Percentiles rank a stretch among this genome's conserved stretches.
phyloP scores from a whole-genome alignment of 768 basidiomycete species.

The Leccinum sublutescens region DNA sequence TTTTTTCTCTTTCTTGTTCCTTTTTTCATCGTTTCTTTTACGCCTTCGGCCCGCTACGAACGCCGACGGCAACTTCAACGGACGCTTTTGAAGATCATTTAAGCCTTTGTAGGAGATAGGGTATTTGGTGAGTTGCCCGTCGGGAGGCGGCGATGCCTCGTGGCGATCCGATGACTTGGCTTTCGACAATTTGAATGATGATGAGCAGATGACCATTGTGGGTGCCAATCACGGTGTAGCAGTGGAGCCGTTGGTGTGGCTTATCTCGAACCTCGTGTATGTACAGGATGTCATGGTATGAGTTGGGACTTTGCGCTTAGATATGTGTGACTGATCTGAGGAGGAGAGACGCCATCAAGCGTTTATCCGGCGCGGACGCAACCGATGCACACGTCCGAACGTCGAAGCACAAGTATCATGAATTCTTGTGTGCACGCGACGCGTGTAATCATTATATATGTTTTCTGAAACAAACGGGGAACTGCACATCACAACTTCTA shows the following conservation, averaged over 20 bases:
- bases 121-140: neutral
- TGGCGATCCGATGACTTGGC: neutral
- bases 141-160: neutral
- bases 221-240: neutral
- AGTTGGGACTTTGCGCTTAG: neutral
- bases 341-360: neutral
- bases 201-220: neutral
- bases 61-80: neutral
- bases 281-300: neutral
- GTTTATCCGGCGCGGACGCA: neutral
- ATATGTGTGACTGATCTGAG: neutral
- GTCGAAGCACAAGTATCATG: too few species aligned
- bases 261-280: neutral
- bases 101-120: neutral
- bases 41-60: neutral
- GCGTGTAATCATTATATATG: too few species aligned
- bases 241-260: neutral
- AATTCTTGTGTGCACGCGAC: too few species aligned
- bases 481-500: neutral
- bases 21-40: neutral
- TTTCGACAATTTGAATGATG: neutral
- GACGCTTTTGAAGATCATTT: conserved; percentile 5
- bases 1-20: neutral
- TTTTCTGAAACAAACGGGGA: neutral
- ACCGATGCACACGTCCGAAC: neutral